Evolutionary conservation across 176 grass and related monocot genomes (phyloP).

Genomic region (Dendrocalamus sinicus): DNA sequence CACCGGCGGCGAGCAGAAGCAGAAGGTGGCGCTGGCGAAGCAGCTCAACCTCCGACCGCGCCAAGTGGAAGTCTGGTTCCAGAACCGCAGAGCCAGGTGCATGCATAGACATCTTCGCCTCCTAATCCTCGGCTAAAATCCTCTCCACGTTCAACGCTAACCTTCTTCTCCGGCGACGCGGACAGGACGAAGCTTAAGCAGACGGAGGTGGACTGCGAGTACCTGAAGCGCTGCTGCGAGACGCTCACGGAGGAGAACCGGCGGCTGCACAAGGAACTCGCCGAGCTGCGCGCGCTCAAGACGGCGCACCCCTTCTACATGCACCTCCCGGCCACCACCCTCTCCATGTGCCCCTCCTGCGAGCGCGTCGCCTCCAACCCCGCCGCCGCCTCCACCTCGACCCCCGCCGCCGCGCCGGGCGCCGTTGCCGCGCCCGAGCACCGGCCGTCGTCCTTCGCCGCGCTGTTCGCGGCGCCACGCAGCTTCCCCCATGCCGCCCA

Average conservation of each 20-base stretch:
- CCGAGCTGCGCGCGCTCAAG: constrained; percentile 79
- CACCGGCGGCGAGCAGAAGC: constrained; percentile 49
- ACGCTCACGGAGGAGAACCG: constrained; percentile 86
- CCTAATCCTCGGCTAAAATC: background rate
- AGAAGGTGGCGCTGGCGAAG: constrained; percentile 65
- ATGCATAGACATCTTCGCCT: background rate
- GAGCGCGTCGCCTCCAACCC: constrained; percentile 70
- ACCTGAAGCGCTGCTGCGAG: constrained; percentile 90
- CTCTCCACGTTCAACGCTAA: background rate
- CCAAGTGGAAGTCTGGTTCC: constrained; percentile 86
- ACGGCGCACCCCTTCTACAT: constrained; percentile 73
- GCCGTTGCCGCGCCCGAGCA: background rate
- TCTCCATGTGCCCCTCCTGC: constrained; percentile 97
- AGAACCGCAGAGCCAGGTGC: constrained; percentile 75
- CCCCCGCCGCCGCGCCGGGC: background rate
- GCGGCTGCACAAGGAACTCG: constrained; percentile 83
- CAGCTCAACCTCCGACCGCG: constrained; percentile 68
- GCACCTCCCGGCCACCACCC: constrained; percentile 85
- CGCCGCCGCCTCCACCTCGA: constrained; percentile 16
- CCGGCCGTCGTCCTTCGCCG: constrained; percentile 67
- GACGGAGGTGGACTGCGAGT: constrained; percentile 85
- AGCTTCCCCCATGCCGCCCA: constrained; percentile 43
- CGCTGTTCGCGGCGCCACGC: constrained; percentile 54
- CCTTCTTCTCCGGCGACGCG: constrained; percentile 16
- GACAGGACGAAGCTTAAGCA: constrained; percentile 92